Percentiles rank a stretch among this genome's conserved stretches.
Conservation (phyloP, 1,139 yeast genomes). For the Diutina pseudorugosa region DNA sequence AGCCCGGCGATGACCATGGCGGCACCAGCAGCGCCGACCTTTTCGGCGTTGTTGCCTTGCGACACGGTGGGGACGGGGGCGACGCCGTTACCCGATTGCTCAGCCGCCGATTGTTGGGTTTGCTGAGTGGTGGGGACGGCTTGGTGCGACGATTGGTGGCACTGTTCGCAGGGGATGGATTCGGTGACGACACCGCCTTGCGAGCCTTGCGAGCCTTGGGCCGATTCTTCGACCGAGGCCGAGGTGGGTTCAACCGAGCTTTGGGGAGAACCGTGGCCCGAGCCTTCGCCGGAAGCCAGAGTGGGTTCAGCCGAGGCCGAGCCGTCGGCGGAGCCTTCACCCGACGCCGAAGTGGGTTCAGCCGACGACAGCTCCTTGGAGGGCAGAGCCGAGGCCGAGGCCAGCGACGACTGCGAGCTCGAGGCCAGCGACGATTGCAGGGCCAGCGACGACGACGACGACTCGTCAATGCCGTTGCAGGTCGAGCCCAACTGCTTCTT, state of each 20-base stretch:
- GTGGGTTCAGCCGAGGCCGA: too few relatives aligned
- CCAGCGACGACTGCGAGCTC: constrained; percentile 9
- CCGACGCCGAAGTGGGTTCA: neutral
- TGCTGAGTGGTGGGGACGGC: neutral
- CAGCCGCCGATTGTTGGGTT: neutral
- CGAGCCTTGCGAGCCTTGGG: neutral
- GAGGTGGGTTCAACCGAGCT: neutral
- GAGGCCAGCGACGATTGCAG: constrained; percentile 9
- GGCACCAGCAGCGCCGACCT: constrained; percentile 1
- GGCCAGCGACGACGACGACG: constrained; percentile 6
- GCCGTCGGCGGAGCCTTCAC: neutral
- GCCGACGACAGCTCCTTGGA: neutral
- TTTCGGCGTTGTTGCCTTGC: neutral
- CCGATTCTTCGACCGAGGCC: neutral
- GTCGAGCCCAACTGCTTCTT: constrained; percentile 39
- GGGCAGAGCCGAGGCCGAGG: neutral
- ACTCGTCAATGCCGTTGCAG: constrained; percentile 29
- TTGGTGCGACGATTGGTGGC: neutral
- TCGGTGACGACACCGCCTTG: neutral
- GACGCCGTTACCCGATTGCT: neutral
- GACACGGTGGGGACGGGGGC: neutral
- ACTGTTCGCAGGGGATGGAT: neutral
- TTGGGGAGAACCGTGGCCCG: neutral
- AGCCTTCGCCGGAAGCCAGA: neutral
- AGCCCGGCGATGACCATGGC: constrained; percentile 2